Conservation (phyloP, 2,329 filamentous ascomycete genomes). For the Hypoxylon sp. region DNA sequence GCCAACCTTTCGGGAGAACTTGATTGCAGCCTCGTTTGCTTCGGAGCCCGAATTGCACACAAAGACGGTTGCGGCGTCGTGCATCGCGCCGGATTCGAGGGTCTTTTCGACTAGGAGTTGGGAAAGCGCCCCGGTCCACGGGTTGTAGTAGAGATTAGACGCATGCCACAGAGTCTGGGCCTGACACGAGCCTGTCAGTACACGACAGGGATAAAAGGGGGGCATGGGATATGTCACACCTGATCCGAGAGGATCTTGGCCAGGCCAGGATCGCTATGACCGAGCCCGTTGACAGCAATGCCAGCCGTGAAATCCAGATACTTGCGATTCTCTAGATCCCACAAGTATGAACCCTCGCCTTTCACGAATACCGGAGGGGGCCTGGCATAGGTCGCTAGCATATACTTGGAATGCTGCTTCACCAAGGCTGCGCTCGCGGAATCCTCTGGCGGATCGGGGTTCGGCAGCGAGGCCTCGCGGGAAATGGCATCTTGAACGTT, state of each 20-base stretch:
- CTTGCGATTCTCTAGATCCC: slow-evolving; percentile 87
- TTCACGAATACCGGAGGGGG: slow-evolving; percentile 90
- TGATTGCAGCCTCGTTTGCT: slow-evolving; percentile 97
- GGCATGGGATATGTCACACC: slow-evolving; percentile 57
- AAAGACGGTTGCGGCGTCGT: slow-evolving; percentile 83
- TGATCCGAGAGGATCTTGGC: slow-evolving; percentile 81
- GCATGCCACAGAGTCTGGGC: slow-evolving; percentile 85
- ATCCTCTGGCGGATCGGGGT: slow-evolving; percentile 50
- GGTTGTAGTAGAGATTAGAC: slow-evolving; percentile 97
- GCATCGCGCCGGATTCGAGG: slow-evolving; percentile 82
- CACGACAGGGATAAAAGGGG: slow-evolving; percentile 3
- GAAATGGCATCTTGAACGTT: slow-evolving; percentile 45
- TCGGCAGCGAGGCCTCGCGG: slow-evolving; percentile 49
- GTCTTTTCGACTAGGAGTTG: slow-evolving; percentile 88
- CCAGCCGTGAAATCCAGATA: slow-evolving; percentile 97
- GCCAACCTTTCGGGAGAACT: slow-evolving; percentile 93
- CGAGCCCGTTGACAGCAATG: slow-evolving; percentile 93
- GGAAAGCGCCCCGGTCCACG: slow-evolving; percentile 91
- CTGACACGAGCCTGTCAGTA: slow-evolving; percentile 51
- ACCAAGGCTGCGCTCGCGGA: slow-evolving; percentile 76
- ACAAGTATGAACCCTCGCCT: slow-evolving; percentile 88
- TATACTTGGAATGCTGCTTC: slow-evolving; percentile 81
- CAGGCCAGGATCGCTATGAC: slow-evolving; percentile 88
- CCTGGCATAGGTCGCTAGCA: slow-evolving; percentile 95
- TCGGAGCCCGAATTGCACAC: slow-evolving; percentile 97